Conservation (phyloP, 805 yeast genomes). For the Candida coquimbonensis region DNA sequence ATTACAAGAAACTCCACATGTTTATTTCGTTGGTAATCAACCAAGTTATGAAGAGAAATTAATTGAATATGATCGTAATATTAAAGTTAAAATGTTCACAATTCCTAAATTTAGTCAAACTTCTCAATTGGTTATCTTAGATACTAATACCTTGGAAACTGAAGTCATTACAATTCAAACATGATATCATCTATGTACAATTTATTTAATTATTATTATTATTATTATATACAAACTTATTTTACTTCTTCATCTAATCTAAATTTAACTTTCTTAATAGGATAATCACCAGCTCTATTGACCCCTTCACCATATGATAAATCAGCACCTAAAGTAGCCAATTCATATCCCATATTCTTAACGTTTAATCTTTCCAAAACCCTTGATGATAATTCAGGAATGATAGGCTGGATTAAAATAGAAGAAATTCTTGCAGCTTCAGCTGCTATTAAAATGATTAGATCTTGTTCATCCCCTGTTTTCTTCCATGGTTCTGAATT, state of each 20-base stretch:
- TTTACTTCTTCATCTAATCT: constrained; percentile 3
- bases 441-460: constrained; percentile 54
- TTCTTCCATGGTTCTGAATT: constrained; percentile 69
- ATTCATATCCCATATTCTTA: constrained; percentile 34
- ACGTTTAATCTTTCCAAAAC: constrained; percentile 64
- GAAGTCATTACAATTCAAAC: constrained; percentile 33
- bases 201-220: neutral
- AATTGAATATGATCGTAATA: constrained; percentile 29
- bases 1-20: constrained; percentile 74
- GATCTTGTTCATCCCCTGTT: constrained; percentile 35
- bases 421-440: constrained; percentile 66
- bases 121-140: constrained; percentile 58
- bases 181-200: constrained; percentile 6
- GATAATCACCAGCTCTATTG: constrained; percentile 45
- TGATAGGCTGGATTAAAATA: constrained; percentile 62
- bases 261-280: constrained; percentile 31
- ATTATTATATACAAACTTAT: neutral
- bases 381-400: constrained; percentile 54
- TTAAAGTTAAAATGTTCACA: constrained; percentile 47
- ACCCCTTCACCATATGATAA: constrained; percentile 50
- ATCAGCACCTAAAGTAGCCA: constrained; percentile 52
- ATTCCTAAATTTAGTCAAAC: constrained; percentile 67
- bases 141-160: constrained; percentile 49
- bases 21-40: constrained; percentile 84
- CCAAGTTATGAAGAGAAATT: constrained; percentile 45